Base-by-base conservation (phyloP, 441 rosid species). In the Erodium moschatum region DNA sequence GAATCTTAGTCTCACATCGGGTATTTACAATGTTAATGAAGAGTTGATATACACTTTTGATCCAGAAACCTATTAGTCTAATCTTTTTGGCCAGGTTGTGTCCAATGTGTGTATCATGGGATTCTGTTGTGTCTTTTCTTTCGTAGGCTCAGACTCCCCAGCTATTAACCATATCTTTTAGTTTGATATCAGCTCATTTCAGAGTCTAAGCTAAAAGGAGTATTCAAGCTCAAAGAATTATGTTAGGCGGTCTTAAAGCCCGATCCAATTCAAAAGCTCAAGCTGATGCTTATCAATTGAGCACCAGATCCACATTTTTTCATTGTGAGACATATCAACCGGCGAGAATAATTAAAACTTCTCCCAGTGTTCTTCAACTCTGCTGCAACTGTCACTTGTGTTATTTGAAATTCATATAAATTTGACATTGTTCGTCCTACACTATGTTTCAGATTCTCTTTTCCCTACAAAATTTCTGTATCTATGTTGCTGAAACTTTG, bases 291-390 rank as follows among this genome's bases (percentile, higher is more conserved):
- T 42, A 9, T 42, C 13, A 10, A 10, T 9, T 42, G 48, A 0
- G 13, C 12, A 42, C 48, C 8, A 42, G 3, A 42, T 9, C 48
- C 48, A 9, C 48, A 42, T 9, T 42, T 13, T 42, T 38, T 10
- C 13, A 42, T 9, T 42, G 48, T 42, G 48, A 11, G 48, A 42
- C 48, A 42, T 3, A 0, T 42, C 48, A 42, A 42, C 48, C 12
- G 3, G 48, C 48, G 3, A 11, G 29, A 58, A 20, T 10, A 60
- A 27, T 27, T 60, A 3, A 9, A 60, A 60, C 29, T 60, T 21
- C 31, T 21, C 64, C 64, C 64, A 21, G 33, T 60, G 33, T 60
- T 60, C 27, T 58, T 58, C 64, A 20, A 6, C 20, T 21, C 64
- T 19, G 64, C 64, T 19, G 27, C 27, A 20, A 60, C 13, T 60